Base-by-base conservation (phyloP, 208 protist genomes). In the Wallacemonas rigidus region DNA sequence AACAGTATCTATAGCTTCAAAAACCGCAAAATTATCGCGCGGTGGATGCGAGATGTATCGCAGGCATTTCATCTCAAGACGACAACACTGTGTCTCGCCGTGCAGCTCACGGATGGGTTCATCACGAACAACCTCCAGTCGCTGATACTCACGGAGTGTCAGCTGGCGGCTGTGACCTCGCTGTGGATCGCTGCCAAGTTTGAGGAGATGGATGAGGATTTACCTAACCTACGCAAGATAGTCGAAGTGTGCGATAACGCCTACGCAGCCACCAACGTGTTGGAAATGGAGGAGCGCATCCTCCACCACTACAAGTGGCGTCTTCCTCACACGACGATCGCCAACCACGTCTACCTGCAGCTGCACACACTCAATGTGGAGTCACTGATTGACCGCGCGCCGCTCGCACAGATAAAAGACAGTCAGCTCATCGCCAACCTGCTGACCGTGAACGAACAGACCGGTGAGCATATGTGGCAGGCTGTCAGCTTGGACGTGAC, bases 131-230 rank as follows among this genome's bases (percentile, higher is more conserved):
- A 85, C 63, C 74, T 92, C 39, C 80, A 81, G 26, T 80, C 67
- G 44, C 50, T 95, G n/a, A 79, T 79, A 50, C 61, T 93, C 45
- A 78, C 90, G 47, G 74, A 82, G 58, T 95, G 90, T 69, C 90
- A 95, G 77, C 70, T 95, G n/a, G 81, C 81, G 11, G 90, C 90
- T 35, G 77, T 92, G 15, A 89, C 90, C 9, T 81, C 76, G 11
- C 72, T 95, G 11, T 95, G 90, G 90, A 83, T 93, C 44, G 86
- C 90, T 3, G 83, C 90, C 38, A 95, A 95, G 74, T 95, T 93
- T 71, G 90, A 95, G 68, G 88, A 95, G 62, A 86, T 92, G 79
- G 86, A 93, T 54, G 67, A 74, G 11, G 81, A 86, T 68, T 65
- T 95, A 38, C 90, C 87, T 1, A 81, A 58, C 35, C 70, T 93